Conservation (phyloP, 257 asterid genomes). For the Ilex aquifolium region DNA sequence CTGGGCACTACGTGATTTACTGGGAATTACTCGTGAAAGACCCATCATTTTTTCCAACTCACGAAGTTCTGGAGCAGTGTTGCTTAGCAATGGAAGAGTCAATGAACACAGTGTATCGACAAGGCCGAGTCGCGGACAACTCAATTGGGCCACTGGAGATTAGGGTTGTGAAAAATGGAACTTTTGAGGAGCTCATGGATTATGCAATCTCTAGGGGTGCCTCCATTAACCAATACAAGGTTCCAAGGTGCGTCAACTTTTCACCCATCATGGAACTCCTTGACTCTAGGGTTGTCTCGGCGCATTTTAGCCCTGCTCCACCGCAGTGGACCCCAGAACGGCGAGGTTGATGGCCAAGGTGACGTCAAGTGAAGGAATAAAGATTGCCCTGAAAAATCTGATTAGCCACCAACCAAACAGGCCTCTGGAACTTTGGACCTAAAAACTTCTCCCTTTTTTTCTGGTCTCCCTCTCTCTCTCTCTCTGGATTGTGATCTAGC, state of each 20-base stretch:
- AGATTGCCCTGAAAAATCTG: neutral
- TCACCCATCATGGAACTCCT: constrained; percentile 67
- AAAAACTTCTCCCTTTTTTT: constrained; percentile 3
- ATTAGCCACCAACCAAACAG: constrained; percentile 25
- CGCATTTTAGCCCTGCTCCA: constrained; percentile 53
- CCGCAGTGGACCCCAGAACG: constrained; percentile 65
- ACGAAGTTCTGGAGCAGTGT: constrained; percentile 39
- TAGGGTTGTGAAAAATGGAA: constrained; percentile 59
- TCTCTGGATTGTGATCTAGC: constrained; percentile 19
- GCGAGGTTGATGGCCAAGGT: constrained; percentile 17
- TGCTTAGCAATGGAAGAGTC: constrained; percentile 63
- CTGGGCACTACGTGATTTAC: constrained; percentile 78
- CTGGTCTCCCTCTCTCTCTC: constrained; percentile 8
- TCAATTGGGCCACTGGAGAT: constrained; percentile 80
- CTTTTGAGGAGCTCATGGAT: constrained; percentile 87
- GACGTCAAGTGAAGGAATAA: constrained; percentile 3
- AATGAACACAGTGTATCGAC: constrained; percentile 66
- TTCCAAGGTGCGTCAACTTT: constrained; percentile 75
- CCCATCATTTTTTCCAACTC: constrained; percentile 16
- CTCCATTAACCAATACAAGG: constrained; percentile 80
- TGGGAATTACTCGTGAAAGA: constrained; percentile 63
- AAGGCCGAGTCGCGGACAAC: constrained; percentile 67
- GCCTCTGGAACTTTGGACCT: constrained; percentile 15
- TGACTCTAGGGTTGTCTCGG: constrained; percentile 53
- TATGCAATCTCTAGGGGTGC: constrained; percentile 78